phyloP scores from a whole-genome alignment of 495 filamentous ascomycete species.

The Immersiella caudata region DNA sequence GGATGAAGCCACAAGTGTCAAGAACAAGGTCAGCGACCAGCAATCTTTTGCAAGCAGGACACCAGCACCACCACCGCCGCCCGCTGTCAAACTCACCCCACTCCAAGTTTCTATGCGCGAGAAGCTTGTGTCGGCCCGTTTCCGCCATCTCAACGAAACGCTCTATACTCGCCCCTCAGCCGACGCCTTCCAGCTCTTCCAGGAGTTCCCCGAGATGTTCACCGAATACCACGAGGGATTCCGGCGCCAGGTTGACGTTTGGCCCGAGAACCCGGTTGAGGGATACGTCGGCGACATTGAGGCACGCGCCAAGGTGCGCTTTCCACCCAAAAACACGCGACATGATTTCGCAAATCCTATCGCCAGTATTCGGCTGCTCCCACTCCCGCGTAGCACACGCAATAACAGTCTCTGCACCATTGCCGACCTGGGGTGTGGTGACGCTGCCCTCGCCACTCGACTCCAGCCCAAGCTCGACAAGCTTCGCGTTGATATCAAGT shows the following conservation, averaged over 20 bases:
- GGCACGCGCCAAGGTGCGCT: conserved; percentile 48
- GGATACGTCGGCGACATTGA: conserved; percentile 72
- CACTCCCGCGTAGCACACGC: conserved; percentile 43
- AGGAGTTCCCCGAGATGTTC: conserved; percentile 83
- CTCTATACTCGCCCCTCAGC: conserved; percentile 89
- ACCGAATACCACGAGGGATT: conserved; percentile 93
- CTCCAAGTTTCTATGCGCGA: conserved; percentile 90
- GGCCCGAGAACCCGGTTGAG: conserved; percentile 95
- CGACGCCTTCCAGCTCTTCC: conserved; percentile 77
- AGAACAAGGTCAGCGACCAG: conserved; percentile 32
- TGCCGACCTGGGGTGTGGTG: conserved; percentile 68
- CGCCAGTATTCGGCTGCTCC: conserved; percentile 30
- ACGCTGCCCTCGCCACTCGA: conserved; percentile 66
- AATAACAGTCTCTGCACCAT: conserved; percentile 61
- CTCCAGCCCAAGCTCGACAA: conserved; percentile 61
- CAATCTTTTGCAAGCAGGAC: conserved; percentile 11
- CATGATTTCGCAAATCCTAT: conserved; percentile 27
- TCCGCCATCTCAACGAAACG: conserved; percentile 95
- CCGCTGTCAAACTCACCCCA: conserved; percentile 70
- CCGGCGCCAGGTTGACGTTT: conserved; percentile 87
- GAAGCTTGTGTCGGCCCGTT: conserved; percentile 90
- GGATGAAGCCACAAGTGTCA: conserved; percentile 35
- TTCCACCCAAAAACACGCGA: conserved; percentile 29
- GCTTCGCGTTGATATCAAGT: conserved; percentile 44
- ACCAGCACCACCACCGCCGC: conserved; percentile 25